Evolutionary conservation across 208 protist genomes (phyloP).

Genomic region (Borovskyia barvae): DNA sequence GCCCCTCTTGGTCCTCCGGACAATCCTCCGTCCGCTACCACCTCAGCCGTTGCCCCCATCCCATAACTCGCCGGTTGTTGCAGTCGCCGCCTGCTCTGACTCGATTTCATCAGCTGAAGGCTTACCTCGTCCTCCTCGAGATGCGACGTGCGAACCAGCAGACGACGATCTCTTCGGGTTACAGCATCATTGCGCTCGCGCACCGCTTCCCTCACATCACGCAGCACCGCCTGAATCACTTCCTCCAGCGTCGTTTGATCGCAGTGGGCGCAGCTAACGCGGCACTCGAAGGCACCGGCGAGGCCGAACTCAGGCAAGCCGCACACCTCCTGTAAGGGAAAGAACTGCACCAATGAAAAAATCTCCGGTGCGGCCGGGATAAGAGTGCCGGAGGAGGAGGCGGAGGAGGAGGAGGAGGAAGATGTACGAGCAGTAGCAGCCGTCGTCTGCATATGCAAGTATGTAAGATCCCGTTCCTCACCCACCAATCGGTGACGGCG

Average conservation of each 20-base stretch:
- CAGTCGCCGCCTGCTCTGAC: conserved; percentile 30
- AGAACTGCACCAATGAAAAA: conserved; percentile 68
- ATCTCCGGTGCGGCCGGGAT: neutral
- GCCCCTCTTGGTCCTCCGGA: too few relatives aligned
- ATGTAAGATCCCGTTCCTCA: conserved; percentile 42
- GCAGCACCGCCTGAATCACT: conserved; percentile 17
- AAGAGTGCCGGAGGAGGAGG: neutral
- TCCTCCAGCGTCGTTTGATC: conserved; percentile 19
- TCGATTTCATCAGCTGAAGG: conserved; percentile 38
- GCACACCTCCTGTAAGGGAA: conserved; percentile 36
- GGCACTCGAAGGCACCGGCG: conserved; percentile 68
- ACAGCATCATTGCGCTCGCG: conserved; percentile 15
- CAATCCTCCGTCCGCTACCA: neutral
- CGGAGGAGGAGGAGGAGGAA: neutral
- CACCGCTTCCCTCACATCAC: conserved; percentile 20
- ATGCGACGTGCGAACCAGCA: conserved; percentile 21
- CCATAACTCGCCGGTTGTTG: conserved; percentile 35
- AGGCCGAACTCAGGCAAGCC: conserved; percentile 24
- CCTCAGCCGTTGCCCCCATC: conserved; percentile 12
- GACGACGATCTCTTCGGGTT: conserved; percentile 15
- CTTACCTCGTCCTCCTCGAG: conserved; percentile 30
- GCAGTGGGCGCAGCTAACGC: conserved; percentile 67
- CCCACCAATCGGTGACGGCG: conserved; percentile 38
- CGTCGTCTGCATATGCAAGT: conserved; percentile 26
- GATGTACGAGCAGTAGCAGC: neutral